phyloP scores from a whole-genome alignment of 169 alveolate genomes.

The Miamiensis avidus region DNA sequence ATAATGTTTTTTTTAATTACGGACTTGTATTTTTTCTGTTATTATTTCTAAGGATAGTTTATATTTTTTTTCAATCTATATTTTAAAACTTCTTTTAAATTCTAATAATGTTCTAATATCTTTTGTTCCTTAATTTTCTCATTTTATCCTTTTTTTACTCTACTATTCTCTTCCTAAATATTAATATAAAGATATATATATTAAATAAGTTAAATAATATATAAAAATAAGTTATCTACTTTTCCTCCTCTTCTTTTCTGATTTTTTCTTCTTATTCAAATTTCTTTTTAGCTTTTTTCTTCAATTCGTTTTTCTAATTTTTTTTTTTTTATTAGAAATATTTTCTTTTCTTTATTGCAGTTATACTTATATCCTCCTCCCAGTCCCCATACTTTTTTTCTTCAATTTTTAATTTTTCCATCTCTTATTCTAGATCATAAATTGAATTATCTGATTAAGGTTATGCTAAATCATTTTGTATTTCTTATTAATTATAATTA shows the following conservation, averaged over 20 bases:
- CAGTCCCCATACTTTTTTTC: background rate
- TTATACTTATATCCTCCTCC: background rate
- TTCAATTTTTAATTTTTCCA: background rate
- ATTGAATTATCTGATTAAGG: background rate
- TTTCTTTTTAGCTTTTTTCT: background rate
- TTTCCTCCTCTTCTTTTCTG: background rate
- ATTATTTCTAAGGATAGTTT: background rate
- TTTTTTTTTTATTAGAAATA: no score
- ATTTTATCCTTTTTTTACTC: background rate
- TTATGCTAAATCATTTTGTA: no score
- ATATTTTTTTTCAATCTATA: background rate
- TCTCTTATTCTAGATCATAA: background rate
- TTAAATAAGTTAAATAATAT: no score
- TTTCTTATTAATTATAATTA: no score
- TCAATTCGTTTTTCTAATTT: no score
- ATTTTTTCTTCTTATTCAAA: background rate
- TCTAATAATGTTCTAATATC: background rate
- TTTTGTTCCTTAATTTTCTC: background rate
- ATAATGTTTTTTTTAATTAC: background rate
- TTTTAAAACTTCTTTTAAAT: background rate
- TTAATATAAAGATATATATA: no score
- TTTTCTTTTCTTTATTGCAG: background rate
- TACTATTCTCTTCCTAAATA: no score
- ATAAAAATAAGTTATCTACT: no score
- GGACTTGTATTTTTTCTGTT: background rate